Evolutionary conservation across 352 stramenopile species (phyloP), one percentile per base, ranked within the genome.

Genomic region (Blastocystis sp.): DNA sequence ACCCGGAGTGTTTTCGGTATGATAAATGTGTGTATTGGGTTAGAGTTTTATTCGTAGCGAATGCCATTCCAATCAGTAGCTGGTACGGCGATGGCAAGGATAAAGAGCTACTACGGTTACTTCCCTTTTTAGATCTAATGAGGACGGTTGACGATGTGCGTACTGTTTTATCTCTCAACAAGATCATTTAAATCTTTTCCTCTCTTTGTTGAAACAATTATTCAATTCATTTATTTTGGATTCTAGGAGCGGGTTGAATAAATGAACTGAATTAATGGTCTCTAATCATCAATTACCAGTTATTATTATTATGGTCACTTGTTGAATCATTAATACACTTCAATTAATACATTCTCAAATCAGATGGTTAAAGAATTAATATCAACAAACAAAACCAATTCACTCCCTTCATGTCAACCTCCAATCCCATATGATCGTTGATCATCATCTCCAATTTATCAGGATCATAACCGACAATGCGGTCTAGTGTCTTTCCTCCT

Each of bases 51-150:
- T 61, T 32, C 27, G 5, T 61, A 61, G 54, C 54, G 21, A 83
- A 83, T 63, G 71, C 71, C 2, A 83, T 83, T 66, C 24, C 71
- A 9, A 83, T 83, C 35, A 29, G 51, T 19, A 83, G 71, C 29
- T 83, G 71, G 71, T 83, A 83, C 29, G 71, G 71, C 42, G 46
- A 83, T 35, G 46, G 29, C 1, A 83, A 83, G 71, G 71, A 83
- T 37, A 83, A 83, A 42, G 71, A 83, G 51, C n/a, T 83, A 56
- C 16, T 46, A 37, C 29, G 58, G 27, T 63, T 83, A 42, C 49
- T 83, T n/a, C 71, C 71, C 14, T 83, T 83, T 66, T 65, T 83
- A 21, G 71, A 83, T 63, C 29, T 83, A 16, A 63, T 83, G 42
- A 52, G 71, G n/a, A 29, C 49, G 6, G 49, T 83, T 37, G 71